A percentile compares a stretch with the other conserved stretches of the same genome.
Conservation (phyloP, 2,329 filamentous ascomycete genomes). For the Penicillium sp. region DNA sequence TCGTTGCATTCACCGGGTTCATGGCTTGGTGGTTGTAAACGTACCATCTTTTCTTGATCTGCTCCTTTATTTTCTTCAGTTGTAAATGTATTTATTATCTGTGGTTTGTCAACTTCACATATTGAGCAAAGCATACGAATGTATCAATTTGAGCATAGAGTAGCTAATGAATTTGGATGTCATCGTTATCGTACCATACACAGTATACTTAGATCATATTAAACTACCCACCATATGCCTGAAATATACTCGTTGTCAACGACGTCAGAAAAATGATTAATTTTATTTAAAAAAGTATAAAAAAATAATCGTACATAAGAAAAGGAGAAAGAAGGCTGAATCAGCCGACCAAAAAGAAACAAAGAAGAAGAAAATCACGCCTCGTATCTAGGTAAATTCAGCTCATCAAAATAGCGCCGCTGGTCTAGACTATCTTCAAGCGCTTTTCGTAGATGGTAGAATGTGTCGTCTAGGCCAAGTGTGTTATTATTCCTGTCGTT, state of each 20-base stretch:
- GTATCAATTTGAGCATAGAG: not conserved
- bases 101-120: not conserved
- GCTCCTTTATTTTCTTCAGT: not conserved
- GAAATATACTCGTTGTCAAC: too few species aligned
- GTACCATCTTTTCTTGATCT: not conserved
- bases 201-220: too few species aligned
- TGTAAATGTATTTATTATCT: not conserved
- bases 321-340: not conserved
- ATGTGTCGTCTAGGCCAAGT: constrained; percentile 4
- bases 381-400: constrained; percentile 8
- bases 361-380: not conserved
- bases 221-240: too few species aligned
- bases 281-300: not conserved
- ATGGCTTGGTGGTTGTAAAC: constrained; percentile 15
- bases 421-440: constrained; percentile 5
- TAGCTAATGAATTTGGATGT: not conserved
- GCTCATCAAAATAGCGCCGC: constrained; percentile 4
- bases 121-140: not conserved
- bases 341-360: not conserved
- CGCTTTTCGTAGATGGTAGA: constrained; percentile 7
- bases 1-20: constrained; percentile 14
- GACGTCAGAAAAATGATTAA: not conserved
- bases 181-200: too few species aligned
- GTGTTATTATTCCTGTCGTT: not conserved
- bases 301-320: constrained; percentile 9